Conservation (phyloP, 2,329 filamentous ascomycete genomes). For the Magnaporthiopsis rhizophila region DNA sequence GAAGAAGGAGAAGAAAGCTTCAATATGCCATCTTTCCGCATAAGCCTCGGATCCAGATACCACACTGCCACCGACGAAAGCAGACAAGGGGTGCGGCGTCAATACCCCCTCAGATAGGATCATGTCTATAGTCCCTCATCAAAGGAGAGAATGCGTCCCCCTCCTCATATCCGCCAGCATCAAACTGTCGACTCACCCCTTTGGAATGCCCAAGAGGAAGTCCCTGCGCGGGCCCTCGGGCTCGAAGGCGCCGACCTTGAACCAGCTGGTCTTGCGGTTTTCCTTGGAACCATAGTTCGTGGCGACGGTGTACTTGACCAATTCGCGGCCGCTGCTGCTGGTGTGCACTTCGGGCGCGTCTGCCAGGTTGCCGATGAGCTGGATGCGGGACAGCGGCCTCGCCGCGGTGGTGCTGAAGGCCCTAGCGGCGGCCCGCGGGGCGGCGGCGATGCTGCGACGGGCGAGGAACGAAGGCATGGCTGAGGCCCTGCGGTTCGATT, state of each 20-base stretch:
- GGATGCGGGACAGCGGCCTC: constrained; percentile 67
- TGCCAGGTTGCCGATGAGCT: constrained; percentile 77
- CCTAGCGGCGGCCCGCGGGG: constrained; percentile 44
- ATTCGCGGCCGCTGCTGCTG: constrained; percentile 62
- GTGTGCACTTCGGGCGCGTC: constrained; percentile 66
- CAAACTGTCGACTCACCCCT: constrained; percentile 64
- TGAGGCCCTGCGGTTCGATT: background rate
- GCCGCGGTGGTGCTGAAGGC: constrained; percentile 67
- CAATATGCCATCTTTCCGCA: background rate
- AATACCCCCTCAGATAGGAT: too few species aligned
- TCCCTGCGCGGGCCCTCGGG: constrained; percentile 62
- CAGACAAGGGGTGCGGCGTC: too few species aligned
- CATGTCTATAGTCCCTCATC: too few species aligned
- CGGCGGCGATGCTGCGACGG: constrained; percentile 38
- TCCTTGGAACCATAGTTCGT: constrained; percentile 59
- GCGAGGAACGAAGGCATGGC: constrained; percentile 42
- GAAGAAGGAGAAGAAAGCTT: background rate
- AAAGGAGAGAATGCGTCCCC: background rate
- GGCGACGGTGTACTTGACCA: constrained; percentile 71
- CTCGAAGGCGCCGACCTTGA: constrained; percentile 66
- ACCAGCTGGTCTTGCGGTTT: constrained; percentile 77
- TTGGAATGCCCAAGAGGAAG: constrained; percentile 63
- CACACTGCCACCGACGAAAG: too few species aligned
- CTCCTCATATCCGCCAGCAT: background rate
- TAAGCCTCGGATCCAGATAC: too few species aligned